A percentile compares a stretch with the other conserved stretches of the same genome.
phyloP scores from a whole-genome alignment of 2,329 filamentous ascomycete genomes.

The Metarhizium brunneum region DNA sequence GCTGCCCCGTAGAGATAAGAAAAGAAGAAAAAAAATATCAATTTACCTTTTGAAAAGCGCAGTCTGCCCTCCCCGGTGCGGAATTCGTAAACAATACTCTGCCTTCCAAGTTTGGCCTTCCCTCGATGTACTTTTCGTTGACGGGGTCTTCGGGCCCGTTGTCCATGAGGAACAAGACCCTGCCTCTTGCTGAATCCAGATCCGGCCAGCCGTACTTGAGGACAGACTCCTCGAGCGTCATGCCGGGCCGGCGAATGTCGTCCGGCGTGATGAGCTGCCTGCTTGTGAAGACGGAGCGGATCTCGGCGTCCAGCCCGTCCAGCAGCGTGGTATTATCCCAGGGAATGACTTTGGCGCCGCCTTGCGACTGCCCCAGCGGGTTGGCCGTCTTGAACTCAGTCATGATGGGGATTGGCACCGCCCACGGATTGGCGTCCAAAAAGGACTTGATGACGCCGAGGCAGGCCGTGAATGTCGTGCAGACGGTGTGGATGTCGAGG shows the following conservation, averaged over 20 bases:
- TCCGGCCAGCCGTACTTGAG: conserved; percentile 39
- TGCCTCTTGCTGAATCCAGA: conserved; percentile 31
- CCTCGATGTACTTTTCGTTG: conserved; percentile 28
- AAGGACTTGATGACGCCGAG: conserved; percentile 32
- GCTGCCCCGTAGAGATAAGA: too few relatives aligned
- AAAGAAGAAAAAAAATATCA: too few relatives aligned
- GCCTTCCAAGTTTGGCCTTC: conserved; percentile 26
- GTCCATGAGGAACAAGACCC: conserved; percentile 42
- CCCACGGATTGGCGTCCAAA: conserved; percentile 30
- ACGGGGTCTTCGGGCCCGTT: conserved; percentile 31
- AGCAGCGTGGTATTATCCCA: conserved; percentile 33
- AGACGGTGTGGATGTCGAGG: conserved; percentile 34
- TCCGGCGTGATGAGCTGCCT: conserved; percentile 36
- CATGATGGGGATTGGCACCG: conserved; percentile 39
- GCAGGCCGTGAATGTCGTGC: conserved; percentile 36
- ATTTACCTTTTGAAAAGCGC: conserved; percentile 34
- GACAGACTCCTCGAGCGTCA: conserved; percentile 36
- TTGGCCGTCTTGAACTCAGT: conserved; percentile 36
- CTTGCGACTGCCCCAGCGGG: conserved; percentile 8
- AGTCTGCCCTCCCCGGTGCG: conserved; percentile 32
- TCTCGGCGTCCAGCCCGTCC: conserved; percentile 35
- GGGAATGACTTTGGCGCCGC: conserved; percentile 27
- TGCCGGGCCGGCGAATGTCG: conserved; percentile 28
- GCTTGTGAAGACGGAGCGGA: conserved; percentile 30
- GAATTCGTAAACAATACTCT: conserved; percentile 40